A percentile compares a stretch with the other conserved stretches of the same genome.
Evolutionary conservation across 306 rosid genomes (phyloP).

Genomic region (Malus domestica): ASM211411v1 NC_041803.1:4548001-4548500

Average conservation of each 20-base stretch:
- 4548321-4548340: slow-evolving; percentile 21
- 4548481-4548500: slow-evolving; percentile 87
- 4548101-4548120: neutral
- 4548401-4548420: slow-evolving; percentile 46
- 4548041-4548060: neutral
- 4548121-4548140: slow-evolving; percentile 7
- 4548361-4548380: slow-evolving; percentile 27
- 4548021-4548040: neutral
- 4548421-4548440: slow-evolving; percentile 64
- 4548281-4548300: slow-evolving; percentile 14
- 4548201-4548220: slow-evolving; percentile 96
- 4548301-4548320: slow-evolving; percentile 22
- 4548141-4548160: neutral
- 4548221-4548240: slow-evolving; percentile 96
- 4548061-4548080: neutral
- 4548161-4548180: slow-evolving; percentile 37
- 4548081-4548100: neutral
- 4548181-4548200: slow-evolving; percentile 86
- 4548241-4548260: slow-evolving; percentile 65
- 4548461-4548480: slow-evolving; percentile 90
- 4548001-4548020: neutral
- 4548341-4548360: slow-evolving; percentile 2
- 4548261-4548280: slow-evolving; percentile 11
- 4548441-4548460: slow-evolving; percentile 88
- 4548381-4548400: slow-evolving; percentile 40